A percentile compares a stretch with the other conserved stretches of the same genome.
Conservation (phyloP, 2,329 filamentous ascomycete species). For the Fonsecaea erecta region DNA sequence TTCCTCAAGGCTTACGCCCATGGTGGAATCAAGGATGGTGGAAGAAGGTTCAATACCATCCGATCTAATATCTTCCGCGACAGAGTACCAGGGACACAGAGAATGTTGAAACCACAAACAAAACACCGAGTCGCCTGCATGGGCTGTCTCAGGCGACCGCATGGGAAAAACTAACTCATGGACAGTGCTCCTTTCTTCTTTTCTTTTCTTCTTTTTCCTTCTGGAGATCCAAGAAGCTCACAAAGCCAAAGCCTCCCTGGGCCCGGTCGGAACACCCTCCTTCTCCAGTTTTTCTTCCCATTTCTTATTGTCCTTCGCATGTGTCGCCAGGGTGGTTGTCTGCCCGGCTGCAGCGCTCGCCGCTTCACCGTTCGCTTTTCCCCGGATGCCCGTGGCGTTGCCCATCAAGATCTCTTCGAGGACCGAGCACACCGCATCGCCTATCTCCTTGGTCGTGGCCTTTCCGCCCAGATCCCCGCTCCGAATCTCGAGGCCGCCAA, state of each 20-base stretch:
- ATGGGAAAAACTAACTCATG: too few species aligned
- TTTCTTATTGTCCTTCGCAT: conserved; percentile 22
- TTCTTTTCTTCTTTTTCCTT: too few species aligned
- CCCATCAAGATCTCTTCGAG: conserved; percentile 42
- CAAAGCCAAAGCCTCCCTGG: conserved; percentile 16
- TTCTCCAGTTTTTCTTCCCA: conserved; percentile 26
- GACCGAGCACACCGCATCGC: conserved; percentile 81
- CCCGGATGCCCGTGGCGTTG: not conserved
- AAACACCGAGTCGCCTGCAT: too few species aligned
- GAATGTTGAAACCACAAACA: too few species aligned
- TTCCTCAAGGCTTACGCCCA: too few species aligned
- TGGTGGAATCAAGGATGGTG: too few species aligned
- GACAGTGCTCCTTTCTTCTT: too few species aligned
- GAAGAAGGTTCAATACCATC: too few species aligned
- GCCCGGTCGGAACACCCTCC: conserved; percentile 25
- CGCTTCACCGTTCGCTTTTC: not conserved
- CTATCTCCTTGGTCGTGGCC: conserved; percentile 93
- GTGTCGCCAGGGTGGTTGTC: conserved; percentile 6
- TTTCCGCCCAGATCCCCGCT: conserved; percentile 96
- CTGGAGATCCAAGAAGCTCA: too few species aligned
- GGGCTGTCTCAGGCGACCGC: too few species aligned
- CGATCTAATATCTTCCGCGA: too few species aligned
- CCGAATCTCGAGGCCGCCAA: conserved; percentile 61
- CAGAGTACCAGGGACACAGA: too few species aligned
- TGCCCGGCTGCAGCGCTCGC: not conserved